A percentile compares a stretch with the other conserved stretches of the same genome.
Conservation (phyloP, 2,329 filamentous ascomycete species). For the Beauveria bassiana region DNA sequence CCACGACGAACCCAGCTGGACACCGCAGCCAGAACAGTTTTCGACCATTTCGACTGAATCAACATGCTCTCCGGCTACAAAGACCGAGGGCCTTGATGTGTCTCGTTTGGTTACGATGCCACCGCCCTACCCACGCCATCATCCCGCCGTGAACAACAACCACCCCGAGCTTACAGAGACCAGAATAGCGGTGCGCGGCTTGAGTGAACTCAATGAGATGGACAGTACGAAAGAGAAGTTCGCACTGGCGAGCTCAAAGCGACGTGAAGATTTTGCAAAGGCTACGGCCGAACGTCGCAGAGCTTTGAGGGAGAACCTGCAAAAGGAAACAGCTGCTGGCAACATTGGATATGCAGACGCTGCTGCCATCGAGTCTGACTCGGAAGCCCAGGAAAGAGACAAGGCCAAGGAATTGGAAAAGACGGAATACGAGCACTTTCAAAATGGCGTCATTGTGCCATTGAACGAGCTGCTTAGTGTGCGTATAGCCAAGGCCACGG, state of each 20-base stretch:
- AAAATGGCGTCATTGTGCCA: constrained; percentile 73
- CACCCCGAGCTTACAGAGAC: constrained; percentile 82
- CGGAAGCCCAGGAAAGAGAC: constrained; percentile 61
- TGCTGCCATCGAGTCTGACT: constrained; percentile 70
- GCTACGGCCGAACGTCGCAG: constrained; percentile 47
- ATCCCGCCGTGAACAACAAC: constrained; percentile 92
- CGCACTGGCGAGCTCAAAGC: constrained; percentile 46
- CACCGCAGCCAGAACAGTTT: constrained; percentile 36
- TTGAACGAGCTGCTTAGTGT: constrained; percentile 72
- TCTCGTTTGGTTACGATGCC: constrained; percentile 88
- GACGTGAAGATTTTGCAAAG: constrained; percentile 46
- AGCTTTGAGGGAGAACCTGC: constrained; percentile 65
- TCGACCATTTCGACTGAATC: constrained; percentile 33
- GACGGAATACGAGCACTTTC: constrained; percentile 75
- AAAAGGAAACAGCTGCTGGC: constrained; percentile 69
- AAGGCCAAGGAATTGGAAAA: constrained; percentile 67
- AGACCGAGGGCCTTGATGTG: constrained; percentile 61
- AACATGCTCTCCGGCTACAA: constrained; percentile 37
- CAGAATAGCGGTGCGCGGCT: constrained; percentile 61
- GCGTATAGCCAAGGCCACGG: constrained; percentile 65
- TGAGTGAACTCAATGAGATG: constrained; percentile 68
- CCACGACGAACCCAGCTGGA: constrained; percentile 30
- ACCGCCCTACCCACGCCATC: constrained; percentile 86
- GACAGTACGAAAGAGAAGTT: constrained; percentile 59
- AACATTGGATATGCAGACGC: constrained; percentile 78